phyloP scores from a whole-genome alignment of 1,139 yeast species.

The Ogataea hybrid region DNA sequence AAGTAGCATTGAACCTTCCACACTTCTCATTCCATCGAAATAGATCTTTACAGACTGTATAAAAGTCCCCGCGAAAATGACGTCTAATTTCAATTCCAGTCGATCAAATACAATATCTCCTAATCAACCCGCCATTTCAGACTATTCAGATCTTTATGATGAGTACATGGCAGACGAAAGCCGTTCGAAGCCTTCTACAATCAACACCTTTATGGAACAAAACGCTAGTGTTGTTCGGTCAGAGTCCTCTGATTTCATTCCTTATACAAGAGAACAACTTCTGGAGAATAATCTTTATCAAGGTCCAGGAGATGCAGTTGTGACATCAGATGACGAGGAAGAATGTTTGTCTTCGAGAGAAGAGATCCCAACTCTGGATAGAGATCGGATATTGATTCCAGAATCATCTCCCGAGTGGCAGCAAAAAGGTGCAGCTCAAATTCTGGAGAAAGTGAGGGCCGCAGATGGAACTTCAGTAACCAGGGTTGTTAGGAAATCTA shows the following conservation, averaged over 20 bases:
- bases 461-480: no score
- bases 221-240: not conserved
- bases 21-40: not conserved
- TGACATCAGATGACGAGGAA: not conserved
- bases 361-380: not conserved
- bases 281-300: not conserved
- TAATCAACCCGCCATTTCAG: constrained; percentile 1
- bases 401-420: constrained; percentile 27
- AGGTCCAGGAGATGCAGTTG: not conserved
- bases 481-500: no score
- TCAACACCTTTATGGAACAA: not conserved
- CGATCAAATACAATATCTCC: constrained; percentile 6
- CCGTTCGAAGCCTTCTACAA: not conserved
- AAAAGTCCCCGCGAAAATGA: not conserved
- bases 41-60: not conserved
- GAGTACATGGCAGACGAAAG: constrained; percentile 16
- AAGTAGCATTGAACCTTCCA: no score
- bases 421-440: no score
- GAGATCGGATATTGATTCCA: constrained; percentile 7
- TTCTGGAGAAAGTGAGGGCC: no score
- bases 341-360: not conserved
- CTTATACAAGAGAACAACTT: constrained; percentile 1
- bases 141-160: constrained; percentile 17
- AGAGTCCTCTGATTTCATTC: not conserved
- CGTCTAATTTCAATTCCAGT: constrained; percentile 3